phyloP scores from a whole-genome alignment of 106 monocot genomes.

The Iris macrosiphon region DNA sequence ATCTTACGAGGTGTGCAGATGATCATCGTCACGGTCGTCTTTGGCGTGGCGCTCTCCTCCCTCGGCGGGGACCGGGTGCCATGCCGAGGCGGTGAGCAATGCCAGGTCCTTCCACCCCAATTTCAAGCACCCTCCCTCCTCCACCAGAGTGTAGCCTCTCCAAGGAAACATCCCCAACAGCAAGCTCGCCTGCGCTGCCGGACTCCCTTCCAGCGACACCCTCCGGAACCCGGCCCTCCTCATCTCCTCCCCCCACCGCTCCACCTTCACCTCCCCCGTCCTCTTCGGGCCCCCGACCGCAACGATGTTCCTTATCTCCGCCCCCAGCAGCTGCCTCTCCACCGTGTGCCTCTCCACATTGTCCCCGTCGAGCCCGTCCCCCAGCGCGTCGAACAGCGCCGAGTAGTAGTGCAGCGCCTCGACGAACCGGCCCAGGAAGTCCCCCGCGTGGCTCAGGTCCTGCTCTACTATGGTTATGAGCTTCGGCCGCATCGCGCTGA shows the following conservation, averaged over 20 bases:
- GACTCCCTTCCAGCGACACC: constrained; percentile 61
- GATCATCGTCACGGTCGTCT: background rate
- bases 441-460: constrained; percentile 40
- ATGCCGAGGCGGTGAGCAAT: constrained; percentile 76
- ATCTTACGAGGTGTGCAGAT: no score
- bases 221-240: constrained; percentile 39
- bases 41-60: no score
- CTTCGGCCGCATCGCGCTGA: constrained; percentile 23
- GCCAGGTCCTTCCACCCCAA: constrained; percentile 90
- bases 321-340: constrained; percentile 70
- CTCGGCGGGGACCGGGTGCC: constrained; percentile 18
- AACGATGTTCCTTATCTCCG: constrained; percentile 77
- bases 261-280: constrained; percentile 63
- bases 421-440: constrained; percentile 44
- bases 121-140: constrained; percentile 70
- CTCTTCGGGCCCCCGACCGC: constrained; percentile 64
- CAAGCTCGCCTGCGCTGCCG: constrained; percentile 67
- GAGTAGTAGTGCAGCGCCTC: constrained; percentile 62
- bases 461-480: constrained; percentile 53
- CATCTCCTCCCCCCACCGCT: constrained; percentile 67
- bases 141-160: constrained; percentile 71
- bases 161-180: constrained; percentile 78
- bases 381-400: constrained; percentile 71
- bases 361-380: constrained; percentile 29
- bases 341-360: constrained; percentile 52